These are phyloP conservation scores for Plectranthus barbatus DNA, from an alignment of 257 asterid genomes.

Conservation along the genomic window DNA sequence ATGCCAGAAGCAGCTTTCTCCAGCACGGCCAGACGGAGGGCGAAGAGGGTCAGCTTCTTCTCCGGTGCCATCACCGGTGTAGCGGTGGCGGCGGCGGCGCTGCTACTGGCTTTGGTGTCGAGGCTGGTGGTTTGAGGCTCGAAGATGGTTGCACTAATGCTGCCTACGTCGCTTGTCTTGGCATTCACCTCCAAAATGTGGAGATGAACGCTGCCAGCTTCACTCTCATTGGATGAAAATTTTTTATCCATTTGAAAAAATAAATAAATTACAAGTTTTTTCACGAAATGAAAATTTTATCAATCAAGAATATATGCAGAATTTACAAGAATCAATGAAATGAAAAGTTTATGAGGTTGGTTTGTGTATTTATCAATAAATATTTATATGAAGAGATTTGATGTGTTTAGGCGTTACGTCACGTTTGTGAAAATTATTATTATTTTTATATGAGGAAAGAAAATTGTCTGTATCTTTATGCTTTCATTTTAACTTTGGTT, in stretches of 20 bases:
- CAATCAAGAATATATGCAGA: too few species aligned
- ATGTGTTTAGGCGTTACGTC: slow-evolving; percentile 42
- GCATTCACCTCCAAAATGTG: slow-evolving; percentile 41
- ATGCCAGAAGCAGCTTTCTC: slow-evolving; percentile 81
- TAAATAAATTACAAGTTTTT: too few species aligned
- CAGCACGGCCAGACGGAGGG: slow-evolving; percentile 79
- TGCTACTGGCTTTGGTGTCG: slow-evolving; percentile 35
- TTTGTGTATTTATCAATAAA: too few species aligned
- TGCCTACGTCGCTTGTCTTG: slow-evolving; percentile 18
- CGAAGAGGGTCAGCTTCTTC: slow-evolving; percentile 76
- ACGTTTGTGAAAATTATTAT: slow-evolving; percentile 34
- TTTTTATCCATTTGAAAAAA: slow-evolving; percentile 37
- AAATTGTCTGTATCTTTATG: slow-evolving; percentile 32
- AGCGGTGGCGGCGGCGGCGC: slow-evolving; percentile 3
- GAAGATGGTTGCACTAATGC: slow-evolving; percentile 27
- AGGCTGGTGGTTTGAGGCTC: slow-evolving; percentile 31
- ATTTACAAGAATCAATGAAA: too few species aligned
- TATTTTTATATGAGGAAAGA: slow-evolving; percentile 33
- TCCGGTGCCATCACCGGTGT: slow-evolving; percentile 57
- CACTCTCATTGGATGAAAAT: slow-evolving; percentile 33
- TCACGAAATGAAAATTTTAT: too few species aligned
- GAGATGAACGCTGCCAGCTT: slow-evolving; percentile 46
- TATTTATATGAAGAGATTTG: too few species aligned
- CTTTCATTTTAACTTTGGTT: slow-evolving; percentile 2
- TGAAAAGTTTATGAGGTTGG: too few species aligned